Base-by-base conservation (phyloP, 257 asterid species). In the Nicotiana undulata region DNA sequence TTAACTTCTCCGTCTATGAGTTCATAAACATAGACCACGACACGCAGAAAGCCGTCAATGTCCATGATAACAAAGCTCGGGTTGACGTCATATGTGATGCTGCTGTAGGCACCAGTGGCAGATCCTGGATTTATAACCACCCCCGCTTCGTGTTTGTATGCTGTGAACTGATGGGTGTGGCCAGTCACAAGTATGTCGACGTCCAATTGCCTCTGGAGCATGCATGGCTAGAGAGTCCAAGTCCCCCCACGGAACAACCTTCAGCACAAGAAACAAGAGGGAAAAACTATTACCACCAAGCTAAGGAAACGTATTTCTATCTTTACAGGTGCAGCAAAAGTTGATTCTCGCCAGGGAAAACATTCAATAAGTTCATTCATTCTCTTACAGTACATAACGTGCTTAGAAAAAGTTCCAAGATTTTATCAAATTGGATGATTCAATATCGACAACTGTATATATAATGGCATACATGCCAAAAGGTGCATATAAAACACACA, bases 51-150 rank as follows among this genome's bases (percentile, higher is more conserved):
- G 56, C 97, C 98, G 60, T 95, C 99, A 66, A 95, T 92, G 83
- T 95, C 99, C 99, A 95, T 95, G 82, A 95, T 97, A 82, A 95
- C 97, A 63, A 95, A 95, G 91, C 98, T 95, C 0, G 99, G 99
- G 87, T 93, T 95, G 82, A 91, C 97, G 75, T 95, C 99, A 65
- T 91, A 95, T 32, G 98, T 95, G 90, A 92, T 91, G 91, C 97
- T 92, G 86, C 98, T 93, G 84, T 92, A 90, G 81, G 99, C 97
- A 59, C 99, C 99, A 10, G 98, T 95, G 10, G 98, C 97, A 63
- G 99, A 95, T 37, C 99, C 98, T 0, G 99, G 99, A 83, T 95
- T 95, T 53, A 95, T 95, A 49, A 95, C 99, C 18, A 95, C 98
- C 10, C 99, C 99, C 10, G 95, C 99, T 88, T 95, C 99, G 5